phyloP scores from a whole-genome alignment of 2,329 filamentous ascomycete species.

The Penicillium hesseltinei region DNA sequence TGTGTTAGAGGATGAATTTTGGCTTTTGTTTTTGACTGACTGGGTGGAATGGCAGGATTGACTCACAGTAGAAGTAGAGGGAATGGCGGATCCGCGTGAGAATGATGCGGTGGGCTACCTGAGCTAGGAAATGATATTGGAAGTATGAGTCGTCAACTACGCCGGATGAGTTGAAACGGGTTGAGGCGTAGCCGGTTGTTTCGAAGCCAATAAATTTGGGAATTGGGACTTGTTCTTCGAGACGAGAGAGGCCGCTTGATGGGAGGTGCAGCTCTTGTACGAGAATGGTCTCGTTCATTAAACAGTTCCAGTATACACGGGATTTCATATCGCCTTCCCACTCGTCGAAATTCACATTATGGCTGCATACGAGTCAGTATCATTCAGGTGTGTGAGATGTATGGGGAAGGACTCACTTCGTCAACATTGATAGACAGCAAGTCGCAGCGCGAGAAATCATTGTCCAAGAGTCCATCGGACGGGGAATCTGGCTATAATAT shows the following conservation, averaged over 20 bases:
- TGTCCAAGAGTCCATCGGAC: slow-evolving; percentile 55
- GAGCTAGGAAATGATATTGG: slow-evolving; percentile 58
- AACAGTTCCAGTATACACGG: slow-evolving; percentile 55
- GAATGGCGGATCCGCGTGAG: slow-evolving; percentile 54
- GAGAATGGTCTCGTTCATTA: slow-evolving; percentile 57
- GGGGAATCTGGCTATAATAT: slow-evolving; percentile 53
- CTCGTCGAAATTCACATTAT: slow-evolving; percentile 46
- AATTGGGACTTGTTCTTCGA: slow-evolving; percentile 53
- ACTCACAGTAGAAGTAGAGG: slow-evolving; percentile 49
- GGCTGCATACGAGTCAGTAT: slow-evolving; percentile 25
- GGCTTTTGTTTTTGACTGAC: neutral
- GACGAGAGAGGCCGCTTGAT: slow-evolving; percentile 50
- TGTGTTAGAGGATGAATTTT: neutral
- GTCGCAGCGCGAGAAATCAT: slow-evolving; percentile 53
- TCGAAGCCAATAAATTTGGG: slow-evolving; percentile 53
- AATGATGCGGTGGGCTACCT: slow-evolving; percentile 57
- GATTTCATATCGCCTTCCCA: slow-evolving; percentile 59
- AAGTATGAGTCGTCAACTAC: slow-evolving; percentile 55
- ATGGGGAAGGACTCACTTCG: slow-evolving; percentile 35
- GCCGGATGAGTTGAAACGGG: slow-evolving; percentile 29
- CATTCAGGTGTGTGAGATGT: neutral
- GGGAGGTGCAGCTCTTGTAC: slow-evolving; percentile 56
- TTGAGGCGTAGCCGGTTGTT: slow-evolving; percentile 33
- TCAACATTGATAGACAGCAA: slow-evolving; percentile 50
- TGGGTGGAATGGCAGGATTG: neutral